A percentile compares a stretch with the other conserved stretches of the same genome.
phyloP scores from a whole-genome alignment of 1,139 yeast genomes.

The Protomyces pachydermus region DNA sequence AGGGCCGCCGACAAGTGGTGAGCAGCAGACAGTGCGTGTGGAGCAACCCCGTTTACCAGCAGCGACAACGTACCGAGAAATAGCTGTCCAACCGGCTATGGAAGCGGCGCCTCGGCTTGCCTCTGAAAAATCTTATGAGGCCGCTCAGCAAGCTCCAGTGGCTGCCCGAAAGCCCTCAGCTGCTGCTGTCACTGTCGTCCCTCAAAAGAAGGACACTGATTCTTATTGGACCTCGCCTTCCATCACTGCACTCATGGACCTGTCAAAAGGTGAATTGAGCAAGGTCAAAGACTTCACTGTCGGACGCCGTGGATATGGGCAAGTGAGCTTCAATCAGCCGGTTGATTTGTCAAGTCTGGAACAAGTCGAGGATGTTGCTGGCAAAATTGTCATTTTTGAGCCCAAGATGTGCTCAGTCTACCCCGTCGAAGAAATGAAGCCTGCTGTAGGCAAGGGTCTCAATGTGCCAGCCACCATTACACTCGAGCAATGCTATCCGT shows the following conservation, averaged over 20 bases:
- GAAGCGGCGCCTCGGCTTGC: neutral
- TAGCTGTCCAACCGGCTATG: neutral
- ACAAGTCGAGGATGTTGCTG: slow-evolving; percentile 57
- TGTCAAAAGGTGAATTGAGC: slow-evolving; percentile 60
- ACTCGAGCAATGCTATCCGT: slow-evolving; percentile 72
- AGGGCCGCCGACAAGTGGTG: slow-evolving; percentile 31
- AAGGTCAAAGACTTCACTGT: slow-evolving; percentile 62
- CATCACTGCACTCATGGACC: slow-evolving; percentile 53
- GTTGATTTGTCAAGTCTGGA: slow-evolving; percentile 72
- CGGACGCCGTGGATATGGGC: slow-evolving; percentile 77
- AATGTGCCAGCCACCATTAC: slow-evolving; percentile 71
- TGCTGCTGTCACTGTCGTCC: neutral
- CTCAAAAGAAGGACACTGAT: slow-evolving; percentile 49
- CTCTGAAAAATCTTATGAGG: neutral
- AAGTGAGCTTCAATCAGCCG: slow-evolving; percentile 67
- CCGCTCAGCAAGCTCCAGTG: neutral
- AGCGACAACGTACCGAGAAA: neutral
- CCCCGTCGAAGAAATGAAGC: slow-evolving; percentile 61
- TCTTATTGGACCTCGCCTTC: slow-evolving; percentile 83
- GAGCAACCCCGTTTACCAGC: neutral
- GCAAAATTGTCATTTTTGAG: slow-evolving; percentile 58
- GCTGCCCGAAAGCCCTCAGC: neutral
- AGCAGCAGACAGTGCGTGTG: neutral
- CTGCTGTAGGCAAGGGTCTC: slow-evolving; percentile 74
- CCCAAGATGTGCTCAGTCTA: slow-evolving; percentile 63